These are phyloP conservation scores for Schizosaccharomyces japonicus DNA, from an alignment of 805 yeast genomes.

Conservation along the genomic window DNA sequence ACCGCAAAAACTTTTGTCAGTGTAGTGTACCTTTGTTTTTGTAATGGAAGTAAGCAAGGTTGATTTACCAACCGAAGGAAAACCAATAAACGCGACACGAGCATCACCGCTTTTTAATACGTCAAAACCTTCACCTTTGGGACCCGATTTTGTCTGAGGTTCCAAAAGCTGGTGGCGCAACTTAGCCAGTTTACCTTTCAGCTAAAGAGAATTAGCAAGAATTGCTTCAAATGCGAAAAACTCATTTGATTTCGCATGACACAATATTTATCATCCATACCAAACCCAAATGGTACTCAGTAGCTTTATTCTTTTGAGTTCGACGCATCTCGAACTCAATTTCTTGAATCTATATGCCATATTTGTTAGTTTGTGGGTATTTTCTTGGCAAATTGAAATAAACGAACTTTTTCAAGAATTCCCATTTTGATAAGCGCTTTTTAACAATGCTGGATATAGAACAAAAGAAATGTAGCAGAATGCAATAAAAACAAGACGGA, in stretches of 20 bases:
- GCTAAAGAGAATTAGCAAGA: slow-evolving; percentile 7
- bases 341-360: slow-evolving; percentile 3
- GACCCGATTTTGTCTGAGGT: slow-evolving; percentile 54
- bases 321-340: slow-evolving; percentile 54
- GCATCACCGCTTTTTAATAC: slow-evolving; percentile 93
- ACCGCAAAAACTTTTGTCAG: neutral
- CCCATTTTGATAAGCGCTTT: slow-evolving; percentile 5
- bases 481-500: no score
- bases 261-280: neutral
- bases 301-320: slow-evolving; percentile 92
- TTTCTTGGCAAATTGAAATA: no score
- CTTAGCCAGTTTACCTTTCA: slow-evolving; percentile 75
- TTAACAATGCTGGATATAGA: no score
- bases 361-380: no score
- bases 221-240: neutral
- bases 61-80: slow-evolving; percentile 94
- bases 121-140: slow-evolving; percentile 64
- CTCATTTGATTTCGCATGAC: no score
- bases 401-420: slow-evolving; percentile 1
- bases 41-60: slow-evolving; percentile 73
- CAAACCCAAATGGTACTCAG: slow-evolving; percentile 73
- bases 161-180: slow-evolving; percentile 76
- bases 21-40: slow-evolving; percentile 36
- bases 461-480: no score
- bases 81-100: slow-evolving; percentile 80